Conservation (phyloP, 2,329 filamentous ascomycete species). For the Aspergillus fijiensis region DNA sequence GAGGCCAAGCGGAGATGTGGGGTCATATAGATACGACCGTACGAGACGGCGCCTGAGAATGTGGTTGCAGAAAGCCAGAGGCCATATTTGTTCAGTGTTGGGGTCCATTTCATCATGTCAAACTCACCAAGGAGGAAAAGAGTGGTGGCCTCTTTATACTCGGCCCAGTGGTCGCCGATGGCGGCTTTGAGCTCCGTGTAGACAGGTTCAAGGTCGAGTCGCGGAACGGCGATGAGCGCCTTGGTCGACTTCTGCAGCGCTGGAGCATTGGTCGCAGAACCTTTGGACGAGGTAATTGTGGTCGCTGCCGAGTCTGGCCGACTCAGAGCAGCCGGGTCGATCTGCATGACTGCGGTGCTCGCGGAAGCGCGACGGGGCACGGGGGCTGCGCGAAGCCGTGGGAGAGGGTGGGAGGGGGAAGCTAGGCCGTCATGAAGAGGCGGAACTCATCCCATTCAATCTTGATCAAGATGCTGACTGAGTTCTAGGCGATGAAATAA, state of each 20-base stretch:
- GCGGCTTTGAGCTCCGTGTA: constrained; percentile 61
- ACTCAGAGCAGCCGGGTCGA: constrained; percentile 47
- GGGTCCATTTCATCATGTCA: neutral
- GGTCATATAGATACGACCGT: neutral
- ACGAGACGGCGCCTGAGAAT: neutral
- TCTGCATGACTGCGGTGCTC: constrained; percentile 43
- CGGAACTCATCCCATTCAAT: constrained; percentile 19
- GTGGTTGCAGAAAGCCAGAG: neutral
- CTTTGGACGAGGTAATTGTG: constrained; percentile 33
- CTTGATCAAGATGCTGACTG: constrained; percentile 12
- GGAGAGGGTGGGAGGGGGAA: constrained; percentile 17
- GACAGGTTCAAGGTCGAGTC: constrained; percentile 62
- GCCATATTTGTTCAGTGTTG: neutral
- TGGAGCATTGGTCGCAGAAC: constrained; percentile 27
- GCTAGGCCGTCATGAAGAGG: constrained; percentile 42
- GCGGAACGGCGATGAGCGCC: constrained; percentile 54
- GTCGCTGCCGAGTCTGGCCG: constrained; percentile 42
- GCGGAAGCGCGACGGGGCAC: constrained; percentile 33
- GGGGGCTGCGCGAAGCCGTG: constrained; percentile 40
- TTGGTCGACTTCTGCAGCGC: constrained; percentile 51
- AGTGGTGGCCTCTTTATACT: constrained; percentile 59
- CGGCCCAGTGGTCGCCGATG: constrained; percentile 59
- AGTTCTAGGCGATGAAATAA: neutral
- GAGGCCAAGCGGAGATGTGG: neutral
- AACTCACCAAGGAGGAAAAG: constrained; percentile 57